These are phyloP conservation scores for Phytopythium cucurbitacearum DNA, from an alignment of 352 stramenopile species.

Conservation along the genomic window DNA sequence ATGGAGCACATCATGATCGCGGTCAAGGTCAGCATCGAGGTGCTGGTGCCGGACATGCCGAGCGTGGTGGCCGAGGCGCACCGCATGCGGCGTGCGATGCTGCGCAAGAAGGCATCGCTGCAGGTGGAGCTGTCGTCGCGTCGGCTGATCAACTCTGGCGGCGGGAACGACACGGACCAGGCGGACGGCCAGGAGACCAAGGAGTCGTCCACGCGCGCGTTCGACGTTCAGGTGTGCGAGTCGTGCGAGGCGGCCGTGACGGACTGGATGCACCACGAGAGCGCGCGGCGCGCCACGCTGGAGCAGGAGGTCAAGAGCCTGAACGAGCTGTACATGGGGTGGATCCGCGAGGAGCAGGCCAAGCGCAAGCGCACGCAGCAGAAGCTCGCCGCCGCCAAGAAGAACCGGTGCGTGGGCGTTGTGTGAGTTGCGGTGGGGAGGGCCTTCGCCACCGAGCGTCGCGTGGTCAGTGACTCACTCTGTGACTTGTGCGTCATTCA, in stretches of 20 bases:
- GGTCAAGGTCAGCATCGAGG: slow-evolving; percentile 77
- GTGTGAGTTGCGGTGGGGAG: neutral
- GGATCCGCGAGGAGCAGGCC: slow-evolving; percentile 75
- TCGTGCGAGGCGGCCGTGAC: slow-evolving; percentile 45
- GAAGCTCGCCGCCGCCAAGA: slow-evolving; percentile 44
- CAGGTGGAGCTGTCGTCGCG: slow-evolving; percentile 67
- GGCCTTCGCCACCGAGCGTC: too few relatives aligned
- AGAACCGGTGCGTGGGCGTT: slow-evolving; percentile 10
- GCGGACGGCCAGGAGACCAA: slow-evolving; percentile 16
- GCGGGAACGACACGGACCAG: slow-evolving; percentile 10
- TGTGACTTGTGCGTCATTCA: neutral
- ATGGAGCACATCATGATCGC: slow-evolving; percentile 81
- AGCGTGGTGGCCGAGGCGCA: slow-evolving; percentile 56
- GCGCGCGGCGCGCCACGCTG: slow-evolving; percentile 63
- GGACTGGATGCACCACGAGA: slow-evolving; percentile 65
- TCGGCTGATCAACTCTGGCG: slow-evolving; percentile 20
- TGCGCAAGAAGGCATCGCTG: slow-evolving; percentile 72
- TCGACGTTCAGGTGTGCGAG: neutral
- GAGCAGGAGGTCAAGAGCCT: slow-evolving; percentile 79
- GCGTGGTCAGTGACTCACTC: too few relatives aligned
- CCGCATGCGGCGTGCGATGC: slow-evolving; percentile 51
- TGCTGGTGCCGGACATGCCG: slow-evolving; percentile 70
- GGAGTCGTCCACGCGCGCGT: neutral
- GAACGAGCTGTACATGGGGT: slow-evolving; percentile 81
- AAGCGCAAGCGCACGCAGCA: slow-evolving; percentile 69